Conservation (phyloP, 805 yeast genomes). For the Lipomyces anomalus region DNA sequence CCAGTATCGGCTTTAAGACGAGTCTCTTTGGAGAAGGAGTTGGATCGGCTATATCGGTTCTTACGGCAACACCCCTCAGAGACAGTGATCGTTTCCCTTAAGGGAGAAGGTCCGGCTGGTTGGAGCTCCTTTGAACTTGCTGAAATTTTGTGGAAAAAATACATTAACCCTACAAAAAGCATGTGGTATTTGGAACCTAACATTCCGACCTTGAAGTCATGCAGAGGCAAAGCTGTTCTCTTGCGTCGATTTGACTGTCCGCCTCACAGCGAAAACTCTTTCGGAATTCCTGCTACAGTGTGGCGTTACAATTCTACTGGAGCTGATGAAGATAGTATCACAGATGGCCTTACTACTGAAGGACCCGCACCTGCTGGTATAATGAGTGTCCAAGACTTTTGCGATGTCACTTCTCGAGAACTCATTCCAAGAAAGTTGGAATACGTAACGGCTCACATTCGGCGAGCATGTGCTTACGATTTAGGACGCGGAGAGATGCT, state of each 20-base stretch:
- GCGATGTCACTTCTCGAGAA: conserved; percentile 50
- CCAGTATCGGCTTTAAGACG: conserved; percentile 62
- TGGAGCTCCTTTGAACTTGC: conserved; percentile 67
- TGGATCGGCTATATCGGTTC: conserved; percentile 56
- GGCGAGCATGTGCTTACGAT: conserved; percentile 44
- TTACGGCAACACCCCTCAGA: conserved; percentile 50
- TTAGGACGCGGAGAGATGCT: conserved; percentile 45
- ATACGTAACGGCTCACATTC: conserved; percentile 51
- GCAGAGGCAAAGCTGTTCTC: conserved; percentile 59
- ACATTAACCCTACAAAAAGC: conserved; percentile 44
- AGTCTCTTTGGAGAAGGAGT: conserved; percentile 45
- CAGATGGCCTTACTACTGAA: conserved; percentile 7
- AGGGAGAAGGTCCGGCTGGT: conserved; percentile 64
- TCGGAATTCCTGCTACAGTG: conserved; percentile 61
- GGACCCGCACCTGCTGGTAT: too few relatives aligned
- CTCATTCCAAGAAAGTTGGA: conserved; percentile 54
- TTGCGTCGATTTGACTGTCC: conserved; percentile 63
- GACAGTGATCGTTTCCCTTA: conserved; percentile 59
- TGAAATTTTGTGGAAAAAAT: conserved; percentile 53
- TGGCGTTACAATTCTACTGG: conserved; percentile 64
- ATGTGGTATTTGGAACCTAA: conserved; percentile 55
- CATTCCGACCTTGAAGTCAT: conserved; percentile 55
- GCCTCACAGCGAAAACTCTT: conserved; percentile 30
- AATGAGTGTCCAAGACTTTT: conserved; percentile 66
- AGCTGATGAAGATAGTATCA: conserved; percentile 64